Percentiles rank a stretch among this genome's conserved stretches.
These are phyloP conservation scores for Myriosclerotinia scirpicola DNA, from an alignment of 2,329 filamentous ascomycete species.

Conservation along the genomic window DNA sequence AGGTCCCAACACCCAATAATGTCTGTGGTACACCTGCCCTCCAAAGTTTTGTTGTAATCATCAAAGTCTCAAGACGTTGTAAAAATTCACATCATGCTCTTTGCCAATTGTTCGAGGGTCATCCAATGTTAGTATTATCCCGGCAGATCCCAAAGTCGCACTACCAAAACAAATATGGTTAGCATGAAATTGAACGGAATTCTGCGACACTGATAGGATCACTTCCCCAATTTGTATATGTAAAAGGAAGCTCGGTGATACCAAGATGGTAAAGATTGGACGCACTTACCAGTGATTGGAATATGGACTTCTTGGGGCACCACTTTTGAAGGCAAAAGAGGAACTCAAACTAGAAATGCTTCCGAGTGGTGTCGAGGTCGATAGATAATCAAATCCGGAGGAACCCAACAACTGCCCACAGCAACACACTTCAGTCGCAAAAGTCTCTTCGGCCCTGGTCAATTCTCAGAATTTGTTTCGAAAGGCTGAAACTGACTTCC, in stretches of 20 bases:
- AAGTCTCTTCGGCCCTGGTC: conserved; percentile 6
- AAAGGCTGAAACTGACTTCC: conserved; percentile 20
- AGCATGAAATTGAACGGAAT: conserved; percentile 27
- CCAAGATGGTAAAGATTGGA: neutral
- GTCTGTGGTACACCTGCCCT: conserved; percentile 33
- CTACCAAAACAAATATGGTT: conserved; percentile 30
- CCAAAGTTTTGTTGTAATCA: conserved; percentile 32
- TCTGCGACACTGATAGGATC: conserved; percentile 18
- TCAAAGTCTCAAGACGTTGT: conserved; percentile 33
- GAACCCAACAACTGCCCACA: conserved; percentile 18
- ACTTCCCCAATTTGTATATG: neutral
- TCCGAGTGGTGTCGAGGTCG: neutral
- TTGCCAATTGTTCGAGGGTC: conserved; percentile 28
- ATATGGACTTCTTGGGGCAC: conserved; percentile 8
- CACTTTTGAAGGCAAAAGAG: conserved; percentile 4
- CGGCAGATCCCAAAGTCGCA: conserved; percentile 15
- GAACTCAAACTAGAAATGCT: neutral
- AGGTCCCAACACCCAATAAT: conserved; percentile 26
- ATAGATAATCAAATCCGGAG: neutral
- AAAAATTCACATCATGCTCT: conserved; percentile 36
- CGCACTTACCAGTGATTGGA: conserved; percentile 7
- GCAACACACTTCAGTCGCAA: neutral
- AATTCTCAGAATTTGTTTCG: neutral
- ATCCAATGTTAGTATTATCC: conserved; percentile 19
- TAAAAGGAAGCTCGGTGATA: neutral